A percentile compares a stretch with the other conserved stretches of the same genome.
Evolutionary conservation across 177 flowering plant genomes (phyloP).

Genomic region (Telopea speciosissima): DNA sequence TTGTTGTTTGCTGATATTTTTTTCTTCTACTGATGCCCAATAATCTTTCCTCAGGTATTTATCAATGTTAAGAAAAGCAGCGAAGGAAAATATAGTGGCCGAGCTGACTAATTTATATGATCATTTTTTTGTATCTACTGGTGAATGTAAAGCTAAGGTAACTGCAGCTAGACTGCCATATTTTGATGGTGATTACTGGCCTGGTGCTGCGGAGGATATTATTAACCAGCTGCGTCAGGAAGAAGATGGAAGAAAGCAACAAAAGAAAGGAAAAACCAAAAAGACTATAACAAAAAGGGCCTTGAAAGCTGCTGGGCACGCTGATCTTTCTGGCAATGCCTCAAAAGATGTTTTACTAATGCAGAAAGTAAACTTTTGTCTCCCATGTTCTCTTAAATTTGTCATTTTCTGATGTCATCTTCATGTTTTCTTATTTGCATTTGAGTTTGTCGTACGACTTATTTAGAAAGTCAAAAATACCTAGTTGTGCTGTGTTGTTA

Average conservation of each 20-base stretch:
- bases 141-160: slow-evolving; percentile 92
- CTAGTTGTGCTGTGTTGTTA: background rate
- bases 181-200: slow-evolving; percentile 99
- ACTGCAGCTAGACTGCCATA: slow-evolving; percentile 97
- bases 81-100: slow-evolving; percentile 73
- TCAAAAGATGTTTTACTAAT: slow-evolving; percentile 86
- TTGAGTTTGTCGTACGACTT: background rate
- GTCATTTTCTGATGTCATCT: background rate
- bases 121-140: slow-evolving; percentile 73
- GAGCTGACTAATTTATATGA: slow-evolving; percentile 88
- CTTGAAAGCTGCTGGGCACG: slow-evolving; percentile 87
- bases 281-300: slow-evolving; percentile 91
- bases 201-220: slow-evolving; percentile 99
- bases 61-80: slow-evolving; percentile 85
- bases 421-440: background rate
- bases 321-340: slow-evolving; percentile 84
- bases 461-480: too few species aligned
- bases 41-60: slow-evolving; percentile 59
- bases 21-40: background rate
- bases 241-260: slow-evolving; percentile 80
- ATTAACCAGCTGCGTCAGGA: slow-evolving; percentile 84
- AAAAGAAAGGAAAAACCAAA: slow-evolving; percentile 78
- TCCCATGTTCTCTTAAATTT: background rate
- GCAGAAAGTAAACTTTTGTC: slow-evolving; percentile 59
- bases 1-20: too few species aligned